Base-by-base conservation (phyloP, 148 eudicot species). In the Camellia japonica region DNA sequence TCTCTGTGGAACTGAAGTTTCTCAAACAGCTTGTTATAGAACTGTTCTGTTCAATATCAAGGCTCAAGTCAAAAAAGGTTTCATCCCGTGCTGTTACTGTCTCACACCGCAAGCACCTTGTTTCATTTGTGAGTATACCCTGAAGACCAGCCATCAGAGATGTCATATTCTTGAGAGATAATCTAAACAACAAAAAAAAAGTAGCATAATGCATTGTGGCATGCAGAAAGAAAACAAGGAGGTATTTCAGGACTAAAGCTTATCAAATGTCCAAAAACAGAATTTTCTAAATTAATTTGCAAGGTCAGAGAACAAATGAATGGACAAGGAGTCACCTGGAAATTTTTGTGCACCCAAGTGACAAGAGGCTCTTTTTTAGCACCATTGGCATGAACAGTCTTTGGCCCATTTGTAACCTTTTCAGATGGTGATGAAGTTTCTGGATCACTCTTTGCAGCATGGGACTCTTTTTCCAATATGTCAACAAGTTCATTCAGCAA, bases 11-110 rank as follows among this genome's bases (percentile, higher is more conserved):
- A 71, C 97, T 91, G 47, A 93, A 93, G 78, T 93, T 93, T 86
- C 87, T 91, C 49, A 93, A 86, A 82, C 94, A 92, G 73, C 97
- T 90, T 16, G 94, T 90, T 70, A 92, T 89, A 42, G 97, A 92
- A 87, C 91, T 90, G 73, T 90, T 92, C 85, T 92, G 97, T 84
- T 92, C 97, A 77, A 92, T 92, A 83, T 92, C 97, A 83, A 92
- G 89, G 90, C 97, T 92, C 86, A 92, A 81, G 78, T 92, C 94
- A 30, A 90, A 88, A 80, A 93, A 93, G 41, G 91, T 93, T 80
- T 93, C 97, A 78, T 93, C 97, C 80, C 97, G 89, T 54, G 94
- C 94, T 72, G 97, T 91, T 42, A 93, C 93, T 2, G 94, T 93
- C 88, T 93, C 97, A 71, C 97, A 93, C 81, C 88, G 72, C 82